phyloP scores from a whole-genome alignment of 75 land plant genomes.

The Azolla pinnata region DNA sequence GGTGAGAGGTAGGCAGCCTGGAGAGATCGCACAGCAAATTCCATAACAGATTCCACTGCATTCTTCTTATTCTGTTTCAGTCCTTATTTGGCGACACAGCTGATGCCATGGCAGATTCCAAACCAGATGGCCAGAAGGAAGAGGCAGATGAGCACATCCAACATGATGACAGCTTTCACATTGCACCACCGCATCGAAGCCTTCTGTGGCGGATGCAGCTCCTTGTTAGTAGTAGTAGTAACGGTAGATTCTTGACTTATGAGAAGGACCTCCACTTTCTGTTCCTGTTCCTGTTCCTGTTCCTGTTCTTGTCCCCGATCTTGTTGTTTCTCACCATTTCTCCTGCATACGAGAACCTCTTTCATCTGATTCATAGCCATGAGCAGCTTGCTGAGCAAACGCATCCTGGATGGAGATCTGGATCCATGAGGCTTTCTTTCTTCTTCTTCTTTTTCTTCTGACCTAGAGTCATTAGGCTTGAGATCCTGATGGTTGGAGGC shows the following conservation, averaged over 20 bases:
- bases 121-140: slow-evolving; percentile 22
- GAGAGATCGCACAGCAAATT: too few species aligned
- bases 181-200: slow-evolving; percentile 20
- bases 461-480: too few species aligned
- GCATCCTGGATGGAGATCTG: too few species aligned
- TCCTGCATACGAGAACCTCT: slow-evolving; percentile 7
- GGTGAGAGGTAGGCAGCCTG: too few species aligned
- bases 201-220: not conserved
- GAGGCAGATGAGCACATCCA: slow-evolving; percentile 18
- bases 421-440: not conserved
- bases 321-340: slow-evolving; percentile 11
- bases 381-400: too few species aligned
- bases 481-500: not conserved
- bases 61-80: too few species aligned
- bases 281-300: slow-evolving; percentile 1
- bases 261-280: not conserved
- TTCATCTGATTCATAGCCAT: too few species aligned
- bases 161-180: slow-evolving; percentile 18
- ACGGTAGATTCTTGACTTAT: not conserved
- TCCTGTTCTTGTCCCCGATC: slow-evolving; percentile 9
- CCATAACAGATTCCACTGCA: too few species aligned
- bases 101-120: slow-evolving; percentile 21
- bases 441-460: too few species aligned
- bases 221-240: too few species aligned
- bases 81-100: too few species aligned